These are phyloP conservation scores for Paramecium octaurelia DNA, from an alignment of 73 alveolate species.

Conservation along the genomic window DNA sequence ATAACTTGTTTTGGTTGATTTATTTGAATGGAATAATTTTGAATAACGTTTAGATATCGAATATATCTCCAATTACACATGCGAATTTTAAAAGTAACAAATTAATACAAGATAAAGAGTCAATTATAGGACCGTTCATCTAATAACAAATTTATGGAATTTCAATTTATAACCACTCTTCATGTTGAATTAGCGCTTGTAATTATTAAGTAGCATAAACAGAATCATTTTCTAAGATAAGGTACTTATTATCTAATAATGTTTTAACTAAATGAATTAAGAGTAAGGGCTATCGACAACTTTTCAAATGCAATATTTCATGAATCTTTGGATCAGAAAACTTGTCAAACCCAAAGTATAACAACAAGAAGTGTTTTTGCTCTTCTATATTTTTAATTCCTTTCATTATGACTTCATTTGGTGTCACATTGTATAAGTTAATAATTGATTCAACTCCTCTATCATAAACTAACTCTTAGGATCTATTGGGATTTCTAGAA, in stretches of 20 bases:
- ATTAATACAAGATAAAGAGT: constrained; percentile 33
- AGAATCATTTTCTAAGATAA: constrained; percentile 10
- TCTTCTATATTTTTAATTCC: background rate
- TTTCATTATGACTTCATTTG: background rate
- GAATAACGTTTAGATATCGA: constrained; percentile 37
- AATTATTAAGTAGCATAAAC: constrained; percentile 17
- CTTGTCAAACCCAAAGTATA: background rate
- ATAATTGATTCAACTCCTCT: constrained; percentile 8
- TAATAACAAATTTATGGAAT: constrained; percentile 22
- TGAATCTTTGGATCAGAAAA: background rate
- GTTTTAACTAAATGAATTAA: constrained; percentile 30
- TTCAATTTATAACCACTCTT: constrained; percentile 20
- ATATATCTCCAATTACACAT: constrained; percentile 57
- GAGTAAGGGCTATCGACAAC: constrained; percentile 35
- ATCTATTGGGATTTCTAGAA: background rate
- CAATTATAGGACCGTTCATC: constrained; percentile 21
- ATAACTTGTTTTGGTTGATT: constrained; percentile 10
- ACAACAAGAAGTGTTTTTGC: background rate
- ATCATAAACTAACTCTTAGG: background rate
- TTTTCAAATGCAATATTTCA: constrained; percentile 44
- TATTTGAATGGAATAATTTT: constrained; percentile 21
- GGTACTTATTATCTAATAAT: background rate
- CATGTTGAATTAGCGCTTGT: background rate
- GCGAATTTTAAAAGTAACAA: constrained; percentile 45
- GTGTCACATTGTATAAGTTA: background rate